Evolutionary conservation across 768 basidiomycete genomes (phyloP).

Genomic region (Lactifluus pinguis): DNA sequence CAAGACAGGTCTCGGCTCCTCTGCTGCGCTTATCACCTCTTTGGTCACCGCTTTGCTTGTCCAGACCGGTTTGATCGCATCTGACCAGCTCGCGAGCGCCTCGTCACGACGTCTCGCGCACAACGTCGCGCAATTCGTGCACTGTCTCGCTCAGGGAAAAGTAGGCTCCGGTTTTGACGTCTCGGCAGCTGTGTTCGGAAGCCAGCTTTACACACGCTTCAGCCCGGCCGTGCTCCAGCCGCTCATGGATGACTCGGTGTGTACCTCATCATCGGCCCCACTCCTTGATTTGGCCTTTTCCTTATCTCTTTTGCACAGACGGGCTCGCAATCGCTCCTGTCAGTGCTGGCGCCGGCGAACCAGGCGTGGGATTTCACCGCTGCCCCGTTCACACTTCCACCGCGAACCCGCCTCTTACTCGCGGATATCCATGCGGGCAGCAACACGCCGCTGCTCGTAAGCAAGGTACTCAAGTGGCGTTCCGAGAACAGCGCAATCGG

Average conservation of each 20-base stretch:
- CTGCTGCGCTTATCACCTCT: constrained; percentile 94
- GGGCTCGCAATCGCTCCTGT: constrained; percentile 29
- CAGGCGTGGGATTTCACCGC: constrained; percentile 65
- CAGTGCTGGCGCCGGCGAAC: constrained; percentile 56
- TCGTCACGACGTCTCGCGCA: constrained; percentile 60
- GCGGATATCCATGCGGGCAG: constrained; percentile 96
- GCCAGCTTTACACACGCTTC: constrained; percentile 88
- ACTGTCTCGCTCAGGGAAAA: constrained; percentile 96
- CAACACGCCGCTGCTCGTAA: constrained; percentile 89
- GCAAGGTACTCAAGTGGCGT: constrained; percentile 87
- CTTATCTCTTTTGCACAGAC: constrained; percentile 18
- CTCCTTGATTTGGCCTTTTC: neutral
- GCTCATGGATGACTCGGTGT: constrained; percentile 50
- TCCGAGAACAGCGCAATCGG: constrained; percentile 52
- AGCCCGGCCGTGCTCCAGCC: constrained; percentile 57
- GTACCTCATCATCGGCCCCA: constrained; percentile 17
- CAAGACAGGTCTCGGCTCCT: constrained; percentile 97
- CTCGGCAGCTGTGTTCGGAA: constrained; percentile 87
- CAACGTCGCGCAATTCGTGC: constrained; percentile 89
- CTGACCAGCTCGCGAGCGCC: constrained; percentile 33
- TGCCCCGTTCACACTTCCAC: constrained; percentile 72
- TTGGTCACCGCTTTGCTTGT: constrained; percentile 79
- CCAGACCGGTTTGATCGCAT: constrained; percentile 56
- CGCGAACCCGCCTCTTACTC: constrained; percentile 72
- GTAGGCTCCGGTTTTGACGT: constrained; percentile 98